Conservation (phyloP, 768 basidiomycete genomes). For the Suillus subaureus region DNA sequence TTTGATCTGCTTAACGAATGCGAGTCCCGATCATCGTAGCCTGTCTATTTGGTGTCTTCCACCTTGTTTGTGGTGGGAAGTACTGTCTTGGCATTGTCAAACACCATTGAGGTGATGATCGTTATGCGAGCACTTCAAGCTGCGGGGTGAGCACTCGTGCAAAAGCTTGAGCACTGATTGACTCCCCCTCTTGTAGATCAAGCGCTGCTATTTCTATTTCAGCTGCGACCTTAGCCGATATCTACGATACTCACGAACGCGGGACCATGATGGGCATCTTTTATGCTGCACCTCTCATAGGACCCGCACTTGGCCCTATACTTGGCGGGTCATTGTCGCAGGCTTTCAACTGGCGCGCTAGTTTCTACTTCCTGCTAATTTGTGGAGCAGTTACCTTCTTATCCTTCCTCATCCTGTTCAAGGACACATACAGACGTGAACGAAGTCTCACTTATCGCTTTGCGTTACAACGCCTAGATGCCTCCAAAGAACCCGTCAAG, state of each 20-base stretch:
- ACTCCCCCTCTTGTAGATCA: slow-evolving; percentile 41
- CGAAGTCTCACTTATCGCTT: slow-evolving; percentile 81
- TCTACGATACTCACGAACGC: slow-evolving; percentile 72
- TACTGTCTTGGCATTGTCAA: slow-evolving; percentile 57
- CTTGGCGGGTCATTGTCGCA: slow-evolving; percentile 70
- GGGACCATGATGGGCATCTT: slow-evolving; percentile 83
- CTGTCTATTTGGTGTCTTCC: slow-evolving; percentile 57
- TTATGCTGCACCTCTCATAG: slow-evolving; percentile 80
- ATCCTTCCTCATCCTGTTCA: slow-evolving; percentile 67
- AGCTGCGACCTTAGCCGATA: slow-evolving; percentile 77
- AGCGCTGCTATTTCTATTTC: slow-evolving; percentile 73
- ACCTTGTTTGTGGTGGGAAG: slow-evolving; percentile 57
- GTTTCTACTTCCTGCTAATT: slow-evolving; percentile 81
- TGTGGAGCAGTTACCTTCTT: slow-evolving; percentile 56
- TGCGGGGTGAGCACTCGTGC: slow-evolving; percentile 46
- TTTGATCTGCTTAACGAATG: not conserved
- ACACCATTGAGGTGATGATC: slow-evolving; percentile 56
- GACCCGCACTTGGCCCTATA: slow-evolving; percentile 71
- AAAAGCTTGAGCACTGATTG: slow-evolving; percentile 7
- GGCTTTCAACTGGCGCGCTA: slow-evolving; percentile 74
- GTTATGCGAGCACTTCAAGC: slow-evolving; percentile 73
- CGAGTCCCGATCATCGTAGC: slow-evolving; percentile 31
- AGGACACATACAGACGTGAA: slow-evolving; percentile 81
- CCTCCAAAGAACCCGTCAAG: slow-evolving; percentile 23
- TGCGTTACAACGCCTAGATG: slow-evolving; percentile 51